A percentile compares a stretch with the other conserved stretches of the same genome.
These are phyloP conservation scores for Babesia bigemina DNA, from an alignment of 169 alveolate genomes.

Conservation along the genomic window DNA sequence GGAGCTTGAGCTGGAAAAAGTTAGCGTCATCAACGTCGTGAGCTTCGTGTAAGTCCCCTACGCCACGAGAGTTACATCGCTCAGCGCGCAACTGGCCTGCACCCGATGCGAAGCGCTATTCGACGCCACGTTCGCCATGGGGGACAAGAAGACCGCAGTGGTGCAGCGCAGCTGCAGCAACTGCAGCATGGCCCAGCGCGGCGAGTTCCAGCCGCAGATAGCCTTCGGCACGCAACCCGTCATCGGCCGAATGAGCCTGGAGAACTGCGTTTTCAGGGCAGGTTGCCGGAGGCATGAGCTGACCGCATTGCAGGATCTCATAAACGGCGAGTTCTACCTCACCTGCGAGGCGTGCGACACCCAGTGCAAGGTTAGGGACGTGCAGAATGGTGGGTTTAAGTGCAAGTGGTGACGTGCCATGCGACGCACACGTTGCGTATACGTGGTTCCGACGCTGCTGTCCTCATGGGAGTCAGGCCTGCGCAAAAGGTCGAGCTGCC, in stretches of 20 bases:
- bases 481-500: conserved; percentile 41
- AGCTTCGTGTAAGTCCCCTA: conserved; percentile 29
- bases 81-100: conserved; percentile 46
- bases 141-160: conserved; percentile 33
- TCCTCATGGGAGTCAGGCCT: conserved; percentile 1
- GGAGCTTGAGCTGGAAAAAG: conserved; percentile 42
- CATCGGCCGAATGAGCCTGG: conserved; percentile 47
- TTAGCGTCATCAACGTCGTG: conserved; percentile 41
- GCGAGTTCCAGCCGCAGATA: conserved; percentile 48
- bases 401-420: background rate
- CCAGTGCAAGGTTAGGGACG: conserved; percentile 59
- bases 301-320: conserved; percentile 52
- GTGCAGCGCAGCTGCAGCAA: conserved; percentile 30
- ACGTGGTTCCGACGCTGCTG: background rate
- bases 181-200: conserved; percentile 39
- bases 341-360: conserved; percentile 70
- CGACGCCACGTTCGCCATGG: conserved; percentile 33
- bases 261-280: conserved; percentile 17
- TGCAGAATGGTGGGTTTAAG: conserved; percentile 42
- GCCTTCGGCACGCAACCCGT: conserved; percentile 30
- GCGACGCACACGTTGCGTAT: background rate
- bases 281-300: too few relatives aligned
- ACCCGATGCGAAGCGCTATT: conserved; percentile 34
- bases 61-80: background rate
- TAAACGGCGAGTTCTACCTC: conserved; percentile 46